Evolutionary conservation across 106 monocot species (phyloP).

Genomic region (Dendrobium nobile): DNA sequence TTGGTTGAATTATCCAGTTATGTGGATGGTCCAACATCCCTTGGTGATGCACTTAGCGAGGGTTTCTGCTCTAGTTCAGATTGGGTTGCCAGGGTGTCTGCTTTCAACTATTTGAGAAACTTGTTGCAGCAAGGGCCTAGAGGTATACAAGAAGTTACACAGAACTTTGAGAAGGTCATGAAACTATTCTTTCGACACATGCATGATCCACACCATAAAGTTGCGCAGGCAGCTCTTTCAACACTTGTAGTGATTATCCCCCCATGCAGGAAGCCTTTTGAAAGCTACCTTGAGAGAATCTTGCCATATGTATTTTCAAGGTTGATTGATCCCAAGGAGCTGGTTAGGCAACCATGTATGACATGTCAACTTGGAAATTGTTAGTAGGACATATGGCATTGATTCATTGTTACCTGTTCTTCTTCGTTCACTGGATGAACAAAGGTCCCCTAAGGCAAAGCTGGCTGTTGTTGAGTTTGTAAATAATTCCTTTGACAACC

Average conservation of each 20-base stretch:
- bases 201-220: slow-evolving; percentile 99
- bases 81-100: slow-evolving; percentile 89
- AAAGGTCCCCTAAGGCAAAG: slow-evolving; percentile 97
- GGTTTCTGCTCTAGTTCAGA: slow-evolving; percentile 89
- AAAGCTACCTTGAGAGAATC: slow-evolving; percentile 87
- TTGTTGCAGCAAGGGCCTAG: slow-evolving; percentile 81
- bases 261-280: slow-evolving; percentile 90
- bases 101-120: slow-evolving; percentile 82
- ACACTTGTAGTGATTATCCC: slow-evolving; percentile 96
- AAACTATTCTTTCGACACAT: slow-evolving; percentile 93
- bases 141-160: slow-evolving; percentile 84
- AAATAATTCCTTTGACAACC: slow-evolving; percentile 93
- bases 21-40: slow-evolving; percentile 74
- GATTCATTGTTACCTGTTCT: slow-evolving; percentile 89
- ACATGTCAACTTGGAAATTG: slow-evolving; percentile 59
- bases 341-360: slow-evolving; percentile 78
- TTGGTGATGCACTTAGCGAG: slow-evolving; percentile 81
- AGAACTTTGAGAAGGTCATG: slow-evolving; percentile 99
- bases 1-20: slow-evolving; percentile 57
- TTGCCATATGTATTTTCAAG: slow-evolving; percentile 96
- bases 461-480: slow-evolving; percentile 95
- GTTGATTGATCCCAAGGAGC: slow-evolving; percentile 91
- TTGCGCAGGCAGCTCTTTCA: slow-evolving; percentile 95
- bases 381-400: slow-evolving; percentile 68
- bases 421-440: slow-evolving; percentile 90